A percentile compares a stretch with the other conserved stretches of the same genome.
phyloP scores from a whole-genome alignment of 352 stramenopile species.

The Globisporangium takayamanum region DNA sequence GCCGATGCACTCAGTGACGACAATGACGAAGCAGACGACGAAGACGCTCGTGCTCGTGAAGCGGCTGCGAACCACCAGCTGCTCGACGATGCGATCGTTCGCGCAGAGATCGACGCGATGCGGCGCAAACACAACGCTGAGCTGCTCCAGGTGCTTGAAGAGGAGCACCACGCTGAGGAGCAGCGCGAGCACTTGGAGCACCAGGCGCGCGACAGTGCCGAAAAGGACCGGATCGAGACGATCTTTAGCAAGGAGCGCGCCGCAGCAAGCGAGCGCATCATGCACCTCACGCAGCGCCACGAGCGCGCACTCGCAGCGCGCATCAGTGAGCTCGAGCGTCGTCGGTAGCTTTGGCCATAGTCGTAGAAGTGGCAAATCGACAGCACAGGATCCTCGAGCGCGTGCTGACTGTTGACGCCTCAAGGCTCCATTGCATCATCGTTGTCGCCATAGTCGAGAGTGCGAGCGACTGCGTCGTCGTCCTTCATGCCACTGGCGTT shows the following conservation, averaged over 20 bases:
- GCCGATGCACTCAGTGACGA: constrained; percentile 9
- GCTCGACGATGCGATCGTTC: constrained; percentile 14
- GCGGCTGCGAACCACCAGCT: constrained; percentile 10
- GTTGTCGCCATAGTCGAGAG: constrained; percentile 14
- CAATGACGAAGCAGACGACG: constrained; percentile 10
- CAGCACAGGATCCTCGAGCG: not conserved
- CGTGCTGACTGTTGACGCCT: not conserved
- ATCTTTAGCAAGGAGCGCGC: constrained; percentile 67
- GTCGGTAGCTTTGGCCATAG: not conserved
- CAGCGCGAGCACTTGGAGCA: constrained; percentile 61
- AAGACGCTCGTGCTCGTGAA: not conserved
- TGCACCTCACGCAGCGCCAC: constrained; percentile 66
- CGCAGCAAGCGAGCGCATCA: constrained; percentile 74
- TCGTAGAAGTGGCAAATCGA: not conserved
- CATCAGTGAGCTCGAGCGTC: constrained; percentile 16
- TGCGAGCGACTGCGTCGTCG: constrained; percentile 7
- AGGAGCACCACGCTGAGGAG: constrained; percentile 79
- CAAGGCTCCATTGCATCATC: constrained; percentile 14
- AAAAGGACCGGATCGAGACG: constrained; percentile 51
- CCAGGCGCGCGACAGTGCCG: constrained; percentile 25
- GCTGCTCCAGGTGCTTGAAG: constrained; percentile 57
- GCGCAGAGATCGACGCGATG: constrained; percentile 42
- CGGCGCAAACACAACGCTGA: constrained; percentile 65
- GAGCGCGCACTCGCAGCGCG: constrained; percentile 43
- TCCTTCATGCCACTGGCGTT: not conserved